Evolutionary conservation across 2,329 filamentous ascomycete species (phyloP), one percentile per base, ranked within the genome.

Genomic region (Nigrospora osmanthi): DNA sequence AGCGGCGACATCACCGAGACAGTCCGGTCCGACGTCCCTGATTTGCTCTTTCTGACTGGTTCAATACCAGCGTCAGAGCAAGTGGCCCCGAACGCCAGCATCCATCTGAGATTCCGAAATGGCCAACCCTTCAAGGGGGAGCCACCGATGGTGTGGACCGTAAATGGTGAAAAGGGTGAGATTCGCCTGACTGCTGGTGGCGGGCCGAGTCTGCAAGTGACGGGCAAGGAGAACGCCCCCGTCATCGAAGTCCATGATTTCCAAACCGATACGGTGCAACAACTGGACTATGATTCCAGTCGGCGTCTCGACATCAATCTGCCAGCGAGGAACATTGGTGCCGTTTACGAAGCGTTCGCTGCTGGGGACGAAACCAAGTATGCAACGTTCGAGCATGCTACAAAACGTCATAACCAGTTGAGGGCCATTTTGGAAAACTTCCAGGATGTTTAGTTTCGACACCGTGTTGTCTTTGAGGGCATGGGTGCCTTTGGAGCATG

Each of bases 321-420:
- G 2, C 49, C 60, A 2, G 67, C 66, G 1, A 64, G 72, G 44
- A 75, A 70, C 51, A 70, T 81, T 33, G 78, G 68, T 0, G 66
- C 65, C 13, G 52, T 79, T 0, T 83, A 81, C 59, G 78, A 83
- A 49, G 67, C 63, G 1, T 78, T 71, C 61, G 72, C 72, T 13
- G 36, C 17, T 36, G 41, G 42, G 12, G 44, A 41, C 12, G 17
- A 12, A 15, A 36, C 15, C 2, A 35, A 40, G 7, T 50, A 50
- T 42, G 33, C 48, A 3, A 41, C 32, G 11, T 50, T 50, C 34
- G 46, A 45, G 17, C 46, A 48, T 17, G 48, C 48, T 28, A 10
- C 37, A 41, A 48, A 46, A 30, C 28, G 48, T n/a, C 48, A 50
- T 32, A 38, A n/a, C 10, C 48, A 50, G 35, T 34, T 50, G 4